Evolutionary conservation across 495 filamentous ascomycete genomes (phyloP).

Genomic region (Aspergillus kassunensis): DNA sequence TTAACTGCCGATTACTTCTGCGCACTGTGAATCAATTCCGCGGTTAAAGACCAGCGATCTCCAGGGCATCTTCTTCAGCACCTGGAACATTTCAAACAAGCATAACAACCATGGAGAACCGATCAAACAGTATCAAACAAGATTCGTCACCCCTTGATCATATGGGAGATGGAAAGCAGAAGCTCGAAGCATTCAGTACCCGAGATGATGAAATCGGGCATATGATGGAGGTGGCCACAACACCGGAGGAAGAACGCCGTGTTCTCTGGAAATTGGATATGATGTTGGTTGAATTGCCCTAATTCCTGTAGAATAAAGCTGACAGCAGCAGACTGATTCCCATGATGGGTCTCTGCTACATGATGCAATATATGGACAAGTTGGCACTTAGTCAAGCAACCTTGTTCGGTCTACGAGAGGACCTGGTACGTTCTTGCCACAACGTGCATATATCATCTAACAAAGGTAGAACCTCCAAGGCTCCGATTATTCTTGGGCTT

Average conservation of each 20-base stretch:
- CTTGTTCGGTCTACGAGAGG: conserved; percentile 2
- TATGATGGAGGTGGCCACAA: not conserved
- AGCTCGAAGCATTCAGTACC: not conserved
- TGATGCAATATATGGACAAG: conserved; percentile 15
- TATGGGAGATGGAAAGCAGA: not conserved
- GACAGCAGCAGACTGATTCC: conserved; percentile 3
- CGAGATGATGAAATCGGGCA: not conserved
- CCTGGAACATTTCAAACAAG: not conserved
- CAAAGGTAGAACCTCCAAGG: conserved; percentile 29
- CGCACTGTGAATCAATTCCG: not conserved
- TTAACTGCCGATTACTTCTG: not conserved
- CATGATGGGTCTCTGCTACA: conserved; percentile 9
- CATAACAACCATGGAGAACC: not conserved
- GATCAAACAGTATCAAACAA: not conserved
- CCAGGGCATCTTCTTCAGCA: not conserved
- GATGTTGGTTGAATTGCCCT: not conserved
- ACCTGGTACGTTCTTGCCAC: not conserved
- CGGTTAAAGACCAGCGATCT: not conserved
- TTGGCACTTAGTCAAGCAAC: conserved; percentile 7
- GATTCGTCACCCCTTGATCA: not conserved
- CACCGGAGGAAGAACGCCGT: not conserved
- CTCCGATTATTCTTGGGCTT: conserved; percentile 47
- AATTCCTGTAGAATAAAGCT: not conserved
- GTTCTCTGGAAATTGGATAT: not conserved
- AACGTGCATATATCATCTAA: not conserved